Conservation (phyloP, 2,329 filamentous ascomycete genomes). For the Claviceps humidiphila region DNA sequence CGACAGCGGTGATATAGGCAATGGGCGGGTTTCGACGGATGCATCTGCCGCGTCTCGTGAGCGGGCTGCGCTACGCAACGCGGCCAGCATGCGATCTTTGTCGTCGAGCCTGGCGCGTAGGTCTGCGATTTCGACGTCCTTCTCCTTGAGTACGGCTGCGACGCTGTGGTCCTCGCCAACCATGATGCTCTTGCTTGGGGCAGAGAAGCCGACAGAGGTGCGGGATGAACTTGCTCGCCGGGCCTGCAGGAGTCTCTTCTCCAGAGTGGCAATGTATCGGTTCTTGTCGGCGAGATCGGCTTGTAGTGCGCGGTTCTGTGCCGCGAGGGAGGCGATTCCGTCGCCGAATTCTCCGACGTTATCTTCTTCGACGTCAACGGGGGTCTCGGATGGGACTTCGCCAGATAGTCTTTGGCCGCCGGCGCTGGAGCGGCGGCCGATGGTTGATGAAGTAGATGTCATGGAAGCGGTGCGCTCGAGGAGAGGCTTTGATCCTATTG, state of each 20-base stretch:
- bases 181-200: slow-evolving; percentile 47
- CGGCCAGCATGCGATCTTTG: slow-evolving; percentile 86
- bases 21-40: slow-evolving; percentile 20
- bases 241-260: slow-evolving; percentile 84
- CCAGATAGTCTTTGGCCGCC: slow-evolving; percentile 28
- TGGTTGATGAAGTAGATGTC: slow-evolving; percentile 48
- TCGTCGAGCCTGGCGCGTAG: slow-evolving; percentile 82
- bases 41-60: slow-evolving; percentile 71
- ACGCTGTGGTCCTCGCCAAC: slow-evolving; percentile 71
- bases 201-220: slow-evolving; percentile 60
- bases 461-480: slow-evolving; percentile 55
- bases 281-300: slow-evolving; percentile 96
- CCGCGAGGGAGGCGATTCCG: slow-evolving; percentile 64
- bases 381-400: slow-evolving; percentile 23
- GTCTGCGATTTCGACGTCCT: slow-evolving; percentile 84
- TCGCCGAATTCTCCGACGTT: slow-evolving; percentile 73
- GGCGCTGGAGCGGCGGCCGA: slow-evolving; percentile 38
- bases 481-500: slow-evolving; percentile 34
- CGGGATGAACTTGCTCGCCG: slow-evolving; percentile 80
- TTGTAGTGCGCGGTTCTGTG: slow-evolving; percentile 86
- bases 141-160: slow-evolving; percentile 63
- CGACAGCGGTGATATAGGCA: slow-evolving; percentile 7
- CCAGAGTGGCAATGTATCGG: slow-evolving; percentile 85
- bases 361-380: slow-evolving; percentile 48
- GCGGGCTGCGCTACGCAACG: slow-evolving; percentile 70